phyloP scores from a whole-genome alignment of 768 basidiomycete genomes.

The Asterophora lycoperdoides region DNA sequence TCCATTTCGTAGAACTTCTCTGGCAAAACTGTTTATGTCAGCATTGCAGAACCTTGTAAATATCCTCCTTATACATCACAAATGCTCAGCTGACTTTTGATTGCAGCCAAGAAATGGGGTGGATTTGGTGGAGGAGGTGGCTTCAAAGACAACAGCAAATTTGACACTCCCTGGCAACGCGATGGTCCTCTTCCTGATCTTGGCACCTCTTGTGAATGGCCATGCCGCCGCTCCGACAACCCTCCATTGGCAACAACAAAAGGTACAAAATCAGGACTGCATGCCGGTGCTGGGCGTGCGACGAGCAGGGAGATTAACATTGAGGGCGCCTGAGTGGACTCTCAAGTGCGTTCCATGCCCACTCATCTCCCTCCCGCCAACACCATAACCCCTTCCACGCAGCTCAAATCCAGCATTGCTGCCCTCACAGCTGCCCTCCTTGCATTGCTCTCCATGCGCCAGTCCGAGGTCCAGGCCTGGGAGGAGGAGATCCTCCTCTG shows the following conservation, averaged over 20 bases:
- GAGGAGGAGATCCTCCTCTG: conserved; percentile 90
- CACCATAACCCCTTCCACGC: neutral
- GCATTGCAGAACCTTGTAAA: conserved; percentile 96
- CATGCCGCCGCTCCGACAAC: conserved; percentile 66
- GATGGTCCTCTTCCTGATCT: conserved; percentile 79
- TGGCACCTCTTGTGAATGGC: conserved; percentile 55
- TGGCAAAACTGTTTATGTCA: conserved; percentile 83
- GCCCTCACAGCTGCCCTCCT: too few species aligned
- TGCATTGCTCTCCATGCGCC: conserved; percentile 57
- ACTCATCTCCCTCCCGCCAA: neutral
- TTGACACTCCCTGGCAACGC: conserved; percentile 81
- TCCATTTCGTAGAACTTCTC: conserved; percentile 65
- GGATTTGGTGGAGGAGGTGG: conserved; percentile 44
- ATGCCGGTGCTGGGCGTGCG: conserved; percentile 77
- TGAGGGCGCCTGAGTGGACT: conserved; percentile 31
- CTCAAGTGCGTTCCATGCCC: conserved; percentile 26
- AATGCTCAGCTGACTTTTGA: conserved; percentile 10
- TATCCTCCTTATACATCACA: conserved; percentile 16
- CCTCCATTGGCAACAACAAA: conserved; percentile 68
- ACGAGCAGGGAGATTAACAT: conserved; percentile 49
- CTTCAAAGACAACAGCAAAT: conserved; percentile 73
- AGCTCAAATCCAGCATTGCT: conserved; percentile 39
- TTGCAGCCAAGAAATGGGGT: conserved; percentile 69
- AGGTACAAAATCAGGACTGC: conserved; percentile 66
- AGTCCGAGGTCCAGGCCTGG: conserved; percentile 96